Conservation (phyloP, 1,284 basidiomycete genomes). For the Phenoliferia sp. region DNA sequence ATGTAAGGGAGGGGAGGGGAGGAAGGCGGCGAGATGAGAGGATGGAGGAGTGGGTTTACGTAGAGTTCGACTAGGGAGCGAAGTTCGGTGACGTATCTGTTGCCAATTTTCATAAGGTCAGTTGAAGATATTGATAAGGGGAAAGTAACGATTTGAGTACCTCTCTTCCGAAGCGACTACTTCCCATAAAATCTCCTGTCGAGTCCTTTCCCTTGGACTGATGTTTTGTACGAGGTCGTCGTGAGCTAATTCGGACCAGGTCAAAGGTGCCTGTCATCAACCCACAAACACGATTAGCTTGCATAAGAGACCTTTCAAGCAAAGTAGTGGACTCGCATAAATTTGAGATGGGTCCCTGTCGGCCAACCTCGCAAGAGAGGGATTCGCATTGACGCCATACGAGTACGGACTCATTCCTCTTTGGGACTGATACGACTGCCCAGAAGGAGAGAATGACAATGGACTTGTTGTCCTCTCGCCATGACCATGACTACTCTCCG, state of each 20-base stretch:
- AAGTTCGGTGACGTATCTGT: constrained; percentile 87
- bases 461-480: constrained; percentile 8
- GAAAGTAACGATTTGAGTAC: constrained; percentile 46
- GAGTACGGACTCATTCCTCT: not conserved
- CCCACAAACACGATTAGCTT: not conserved
- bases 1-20: constrained; percentile 23
- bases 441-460: constrained; percentile 13
- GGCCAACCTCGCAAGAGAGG: not conserved
- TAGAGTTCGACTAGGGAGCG: constrained; percentile 88
- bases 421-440: not conserved
- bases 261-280: constrained; percentile 52
- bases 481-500: too few relatives aligned
- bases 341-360: constrained; percentile 21
- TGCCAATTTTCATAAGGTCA: not conserved
- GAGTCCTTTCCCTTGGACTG: constrained; percentile 83
- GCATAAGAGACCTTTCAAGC: too few relatives aligned
- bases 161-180: constrained; percentile 96
- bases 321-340: constrained; percentile 8
- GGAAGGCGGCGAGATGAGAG: constrained; percentile 49
- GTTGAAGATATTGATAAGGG: not conserved
- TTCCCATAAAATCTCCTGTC: constrained; percentile 61
- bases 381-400: not conserved
- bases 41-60: constrained; percentile 82
- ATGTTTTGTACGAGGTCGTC: constrained; percentile 91
- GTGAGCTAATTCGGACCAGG: constrained; percentile 94